Conservation (phyloP, 2,329 filamentous ascomycete genomes). For the Alternaria sp. region DNA sequence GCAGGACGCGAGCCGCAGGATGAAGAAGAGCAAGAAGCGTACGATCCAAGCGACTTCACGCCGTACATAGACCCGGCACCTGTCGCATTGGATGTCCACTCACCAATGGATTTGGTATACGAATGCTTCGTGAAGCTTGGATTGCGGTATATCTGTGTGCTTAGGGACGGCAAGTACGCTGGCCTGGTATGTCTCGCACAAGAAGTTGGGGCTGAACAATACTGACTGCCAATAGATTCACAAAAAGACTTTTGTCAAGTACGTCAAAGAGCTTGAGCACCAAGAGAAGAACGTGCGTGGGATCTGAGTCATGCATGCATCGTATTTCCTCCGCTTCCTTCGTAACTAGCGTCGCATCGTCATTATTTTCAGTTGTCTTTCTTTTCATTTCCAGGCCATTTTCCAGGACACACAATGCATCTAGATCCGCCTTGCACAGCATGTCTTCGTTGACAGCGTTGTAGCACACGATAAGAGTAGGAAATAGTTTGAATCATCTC, state of each 20-base stretch:
- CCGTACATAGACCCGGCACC: slow-evolving; percentile 91
- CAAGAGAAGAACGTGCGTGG: slow-evolving; percentile 35
- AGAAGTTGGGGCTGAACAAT: neutral
- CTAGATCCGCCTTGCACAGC: slow-evolving; percentile 12
- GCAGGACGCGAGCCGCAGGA: slow-evolving; percentile 61
- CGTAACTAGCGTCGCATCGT: slow-evolving; percentile 8
- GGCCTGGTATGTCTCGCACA: slow-evolving; percentile 72
- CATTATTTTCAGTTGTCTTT: slow-evolving; percentile 6
- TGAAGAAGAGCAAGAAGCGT: slow-evolving; percentile 57
- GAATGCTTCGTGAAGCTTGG: slow-evolving; percentile 97
- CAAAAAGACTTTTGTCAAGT: slow-evolving; percentile 96
- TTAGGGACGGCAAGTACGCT: slow-evolving; percentile 82
- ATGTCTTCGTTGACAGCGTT: neutral
- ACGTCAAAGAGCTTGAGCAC: slow-evolving; percentile 83
- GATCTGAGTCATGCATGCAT: slow-evolving; percentile 5
- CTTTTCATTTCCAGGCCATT: slow-evolving; percentile 2
- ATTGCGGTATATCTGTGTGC: slow-evolving; percentile 88
- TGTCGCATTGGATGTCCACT: slow-evolving; percentile 84
- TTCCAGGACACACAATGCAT: slow-evolving; percentile 10
- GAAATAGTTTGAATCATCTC: neutral
- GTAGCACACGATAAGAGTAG: slow-evolving; percentile 4
- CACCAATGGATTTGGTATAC: slow-evolving; percentile 93
- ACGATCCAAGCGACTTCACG: slow-evolving; percentile 82
- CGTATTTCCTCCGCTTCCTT: neutral
- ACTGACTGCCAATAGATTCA: slow-evolving; percentile 67